Evolutionary conservation across 1,139 yeast species (phyloP).

Genomic region (Blastobotrys buckinghamii): DNA sequence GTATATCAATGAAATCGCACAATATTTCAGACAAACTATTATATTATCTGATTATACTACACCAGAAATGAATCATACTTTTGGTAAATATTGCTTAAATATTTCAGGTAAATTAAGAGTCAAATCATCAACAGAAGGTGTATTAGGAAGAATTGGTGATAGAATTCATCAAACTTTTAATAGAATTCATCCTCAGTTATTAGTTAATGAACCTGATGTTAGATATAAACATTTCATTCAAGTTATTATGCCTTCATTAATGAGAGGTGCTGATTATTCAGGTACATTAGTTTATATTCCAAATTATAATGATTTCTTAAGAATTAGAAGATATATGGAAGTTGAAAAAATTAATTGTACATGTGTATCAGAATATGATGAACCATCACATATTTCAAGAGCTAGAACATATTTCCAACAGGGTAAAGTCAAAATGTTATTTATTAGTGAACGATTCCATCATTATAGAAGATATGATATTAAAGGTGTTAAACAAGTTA

Average conservation of each 20-base stretch:
- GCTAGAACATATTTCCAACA: conserved; percentile 60
- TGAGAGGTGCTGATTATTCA: conserved; percentile 51
- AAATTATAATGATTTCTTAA: conserved; percentile 77
- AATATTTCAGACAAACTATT: conserved; percentile 67
- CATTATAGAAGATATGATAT: conserved; percentile 82
- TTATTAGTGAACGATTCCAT: conserved; percentile 91
- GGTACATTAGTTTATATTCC: conserved; percentile 83
- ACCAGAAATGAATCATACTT: conserved; percentile 69
- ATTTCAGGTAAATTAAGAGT: conserved; percentile 57
- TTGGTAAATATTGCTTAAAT: conserved; percentile 55
- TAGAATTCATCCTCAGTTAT: conserved; percentile 43
- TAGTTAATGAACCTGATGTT: conserved; percentile 59
- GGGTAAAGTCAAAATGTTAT: conserved; percentile 63
- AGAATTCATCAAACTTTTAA: conserved; percentile 69
- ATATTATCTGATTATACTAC: conserved; percentile 68
- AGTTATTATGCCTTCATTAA: conserved; percentile 61
- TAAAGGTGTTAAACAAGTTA: conserved; percentile 76
- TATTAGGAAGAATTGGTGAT: conserved; percentile 11
- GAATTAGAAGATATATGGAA: conserved; percentile 67
- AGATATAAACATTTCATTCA: conserved; percentile 77
- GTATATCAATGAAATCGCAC: conserved; percentile 83
- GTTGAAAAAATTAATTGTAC: conserved; percentile 45
- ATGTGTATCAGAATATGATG: conserved; percentile 72
- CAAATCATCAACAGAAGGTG: conserved; percentile 17
- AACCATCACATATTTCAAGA: conserved; percentile 62